These are phyloP conservation scores for Toxicodendron radicans DNA, from an alignment of 345 rosid genomes.

Conservation along the genomic window DNA sequence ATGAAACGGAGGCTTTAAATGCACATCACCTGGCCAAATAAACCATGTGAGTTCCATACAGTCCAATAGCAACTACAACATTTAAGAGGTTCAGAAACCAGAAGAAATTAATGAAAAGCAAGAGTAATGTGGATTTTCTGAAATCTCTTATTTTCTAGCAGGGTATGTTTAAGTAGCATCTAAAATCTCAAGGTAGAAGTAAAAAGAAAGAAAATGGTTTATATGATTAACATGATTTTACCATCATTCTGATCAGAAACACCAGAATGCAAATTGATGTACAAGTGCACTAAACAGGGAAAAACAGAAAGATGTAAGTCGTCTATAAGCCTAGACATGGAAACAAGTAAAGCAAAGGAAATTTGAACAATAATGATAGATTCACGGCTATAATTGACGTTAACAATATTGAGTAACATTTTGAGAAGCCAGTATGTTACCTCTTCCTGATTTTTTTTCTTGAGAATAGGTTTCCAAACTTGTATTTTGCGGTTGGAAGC, in stretches of 20 bases:
- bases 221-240: neutral
- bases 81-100: neutral
- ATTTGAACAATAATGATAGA: neutral
- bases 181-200: neutral
- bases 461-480: slow-evolving; percentile 52
- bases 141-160: neutral
- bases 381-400: neutral
- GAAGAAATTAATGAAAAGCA: neutral
- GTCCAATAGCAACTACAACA: neutral
- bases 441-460: slow-evolving; percentile 58
- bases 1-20: no score
- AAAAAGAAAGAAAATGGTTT: neutral
- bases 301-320: neutral
- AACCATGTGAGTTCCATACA: no score
- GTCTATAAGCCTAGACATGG: neutral
- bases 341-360: slow-evolving; percentile 6
- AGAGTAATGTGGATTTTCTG: no score
- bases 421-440: slow-evolving; percentile 30
- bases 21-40: no score
- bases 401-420: neutral
- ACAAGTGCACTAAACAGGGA: neutral
- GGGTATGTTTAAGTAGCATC: neutral
- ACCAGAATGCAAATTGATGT: neutral
- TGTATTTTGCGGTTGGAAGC: slow-evolving; percentile 68
- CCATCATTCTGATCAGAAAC: neutral